phyloP scores from a whole-genome alignment of 345 rosid genomes.

The Moricandia moricandioides region DNA sequence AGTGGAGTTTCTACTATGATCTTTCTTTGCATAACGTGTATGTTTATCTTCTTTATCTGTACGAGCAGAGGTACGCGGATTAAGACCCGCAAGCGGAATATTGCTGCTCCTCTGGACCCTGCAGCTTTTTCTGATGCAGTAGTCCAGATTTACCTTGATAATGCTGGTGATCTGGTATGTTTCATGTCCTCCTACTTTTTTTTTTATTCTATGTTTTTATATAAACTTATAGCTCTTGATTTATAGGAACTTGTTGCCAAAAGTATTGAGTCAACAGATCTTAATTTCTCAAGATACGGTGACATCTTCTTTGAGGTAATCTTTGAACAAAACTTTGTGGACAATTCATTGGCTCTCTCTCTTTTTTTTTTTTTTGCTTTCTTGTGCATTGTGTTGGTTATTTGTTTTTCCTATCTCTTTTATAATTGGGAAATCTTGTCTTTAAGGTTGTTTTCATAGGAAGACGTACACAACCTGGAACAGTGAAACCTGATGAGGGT shows the following conservation, averaged over 20 bases:
- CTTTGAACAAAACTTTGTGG: neutral
- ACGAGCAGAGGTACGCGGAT: slow-evolving; percentile 92
- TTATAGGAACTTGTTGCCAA: slow-evolving; percentile 85
- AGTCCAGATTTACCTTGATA: slow-evolving; percentile 94
- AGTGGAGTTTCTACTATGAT: no score
- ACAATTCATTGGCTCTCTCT: neutral
- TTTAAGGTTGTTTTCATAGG: slow-evolving; percentile 92
- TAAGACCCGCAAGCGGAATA: slow-evolving; percentile 99
- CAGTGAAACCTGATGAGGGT: slow-evolving; percentile 97
- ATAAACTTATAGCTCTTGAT: neutral
- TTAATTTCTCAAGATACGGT: slow-evolving; percentile 92
- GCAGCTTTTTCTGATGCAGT: slow-evolving; percentile 96
- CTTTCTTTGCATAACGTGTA: neutral
- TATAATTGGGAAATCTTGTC: neutral
- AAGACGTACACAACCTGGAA: slow-evolving; percentile 98
- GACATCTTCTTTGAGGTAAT: slow-evolving; percentile 48
- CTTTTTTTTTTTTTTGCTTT: no score
- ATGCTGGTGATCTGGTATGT: slow-evolving; percentile 97
- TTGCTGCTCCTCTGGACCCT: slow-evolving; percentile 98
- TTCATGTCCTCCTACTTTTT: neutral
- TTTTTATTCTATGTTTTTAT: neutral
- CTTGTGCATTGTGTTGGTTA: neutral
- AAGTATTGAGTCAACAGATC: slow-evolving; percentile 82
- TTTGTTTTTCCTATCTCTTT: neutral
- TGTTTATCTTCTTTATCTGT: neutral